Base-by-base conservation (phyloP, 805 yeast genomes). In the Barnettozyma californica region DNA sequence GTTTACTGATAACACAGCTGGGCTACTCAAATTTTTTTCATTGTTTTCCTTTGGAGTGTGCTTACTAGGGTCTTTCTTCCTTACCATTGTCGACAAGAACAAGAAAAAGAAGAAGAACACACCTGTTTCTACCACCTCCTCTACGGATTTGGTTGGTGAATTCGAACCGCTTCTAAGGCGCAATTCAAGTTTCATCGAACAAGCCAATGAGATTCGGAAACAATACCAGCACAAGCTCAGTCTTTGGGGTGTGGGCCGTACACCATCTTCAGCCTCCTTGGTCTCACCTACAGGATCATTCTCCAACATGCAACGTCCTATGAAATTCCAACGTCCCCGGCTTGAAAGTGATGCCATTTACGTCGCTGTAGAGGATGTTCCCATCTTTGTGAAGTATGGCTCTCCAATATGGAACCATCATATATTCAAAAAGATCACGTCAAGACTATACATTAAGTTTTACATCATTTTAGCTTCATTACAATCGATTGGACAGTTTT, bases 401-500 rank as follows among this genome's bases (percentile, higher is more conserved):
- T 56, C 57, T 9, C 65, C 64, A 34, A 47, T 61, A 1, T 60
- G 64, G 64, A 57, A 59, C 36, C 57, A 59, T 39, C 53, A 59
- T 16, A 52, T 60, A 9, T 35, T 59, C 9, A 49, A 60, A 41
- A 47, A 58, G 8, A 56, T 61, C 20, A 39, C 36, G 8, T 51
- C 58, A 9, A 46, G 61, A 21, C 34, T 66, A 2, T 85, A 81
- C 49, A 52, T 81, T 18, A 65, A 74, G 9, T 83, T 80, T 53
- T 82, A 72, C 54, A 41, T 78, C 7, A 70, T 80, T n/a, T 68
- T 83, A 21, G 78, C 86, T 0, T 62, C 77, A 5, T 65, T 78
- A 40, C 77, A 83, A 59, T 83, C 87, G 1, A 69, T 81, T 39
- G 87, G 90, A 4, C 91, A 84, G 61, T 76, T 79, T 63, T 86